These are phyloP conservation scores for Galerina marginata DNA, from an alignment of 768 basidiomycete species.

Conservation along the genomic window DNA sequence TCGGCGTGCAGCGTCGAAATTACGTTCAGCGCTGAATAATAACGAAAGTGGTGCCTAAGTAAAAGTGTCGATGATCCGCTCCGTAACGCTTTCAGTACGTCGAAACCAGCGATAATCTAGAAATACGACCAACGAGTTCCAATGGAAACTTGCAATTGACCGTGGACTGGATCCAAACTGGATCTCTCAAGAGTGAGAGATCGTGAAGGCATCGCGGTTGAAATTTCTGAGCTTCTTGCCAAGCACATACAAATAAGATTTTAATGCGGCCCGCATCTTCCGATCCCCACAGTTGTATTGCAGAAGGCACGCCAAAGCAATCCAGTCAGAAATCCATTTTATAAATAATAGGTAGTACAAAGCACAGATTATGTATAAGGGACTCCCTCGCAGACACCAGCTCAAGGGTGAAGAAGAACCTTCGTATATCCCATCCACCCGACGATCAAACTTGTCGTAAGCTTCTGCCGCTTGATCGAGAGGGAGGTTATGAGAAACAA, in stretches of 20 bases:
- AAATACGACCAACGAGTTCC: no score
- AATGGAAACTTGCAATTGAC: no score
- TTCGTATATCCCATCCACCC: constrained; percentile 60
- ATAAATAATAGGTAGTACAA: no score
- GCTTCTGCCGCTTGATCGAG: constrained; percentile 54
- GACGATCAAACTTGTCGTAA: constrained; percentile 59
- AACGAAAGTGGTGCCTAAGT: constrained; percentile 4
- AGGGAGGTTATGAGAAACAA: constrained; percentile 57
- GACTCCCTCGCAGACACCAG: no score
- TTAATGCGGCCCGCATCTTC: no score
- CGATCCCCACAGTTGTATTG: no score
- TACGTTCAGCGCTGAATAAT: background rate
- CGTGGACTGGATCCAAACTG: background rate
- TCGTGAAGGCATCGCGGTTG: background rate
- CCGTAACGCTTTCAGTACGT: background rate
- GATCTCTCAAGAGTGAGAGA: background rate
- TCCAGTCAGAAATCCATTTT: no score
- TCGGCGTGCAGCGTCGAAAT: background rate
- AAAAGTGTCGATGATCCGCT: background rate
- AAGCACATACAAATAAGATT: constrained; percentile 1
- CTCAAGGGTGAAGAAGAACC: constrained; percentile 54
- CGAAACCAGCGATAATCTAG: no score
- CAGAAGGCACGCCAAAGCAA: no score
- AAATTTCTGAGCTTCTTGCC: constrained; percentile 13
- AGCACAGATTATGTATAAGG: no score